A percentile compares a stretch with the other conserved stretches of the same genome.
Evolutionary conservation across 495 filamentous ascomycete species (phyloP).

Genomic region (Niebla homalea): DNA sequence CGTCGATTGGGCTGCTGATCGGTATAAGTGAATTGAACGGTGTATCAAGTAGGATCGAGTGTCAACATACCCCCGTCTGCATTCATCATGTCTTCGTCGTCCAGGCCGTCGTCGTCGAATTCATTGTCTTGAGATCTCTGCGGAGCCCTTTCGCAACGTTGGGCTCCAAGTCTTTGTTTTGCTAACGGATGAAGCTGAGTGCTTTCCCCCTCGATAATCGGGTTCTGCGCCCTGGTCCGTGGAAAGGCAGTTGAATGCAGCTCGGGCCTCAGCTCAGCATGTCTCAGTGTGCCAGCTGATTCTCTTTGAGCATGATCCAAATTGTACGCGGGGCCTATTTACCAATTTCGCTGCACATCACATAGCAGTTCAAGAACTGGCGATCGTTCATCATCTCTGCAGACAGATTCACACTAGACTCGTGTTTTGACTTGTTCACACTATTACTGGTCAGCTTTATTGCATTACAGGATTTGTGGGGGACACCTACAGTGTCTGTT

Average conservation of each 20-base stretch:
- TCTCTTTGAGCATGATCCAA: not conserved
- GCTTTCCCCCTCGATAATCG: not conserved
- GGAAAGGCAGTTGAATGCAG: conserved; percentile 46
- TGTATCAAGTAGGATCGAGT: conserved; percentile 1
- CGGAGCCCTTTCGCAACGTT: conserved; percentile 3
- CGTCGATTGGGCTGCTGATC: not conserved
- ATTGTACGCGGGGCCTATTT: not conserved
- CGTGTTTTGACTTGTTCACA: conserved; percentile 49
- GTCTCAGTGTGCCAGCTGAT: conserved; percentile 62
- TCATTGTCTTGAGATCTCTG: conserved; percentile 23
- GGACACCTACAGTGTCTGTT: conserved; percentile 48
- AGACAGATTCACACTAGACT: conserved; percentile 9
- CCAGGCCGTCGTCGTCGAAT: conserved; percentile 43
- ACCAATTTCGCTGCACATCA: conserved; percentile 84
- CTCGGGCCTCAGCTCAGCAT: conserved; percentile 46
- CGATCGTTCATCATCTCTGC: conserved; percentile 14
- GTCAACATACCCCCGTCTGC: conserved; percentile 18
- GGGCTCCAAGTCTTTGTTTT: conserved; percentile 1
- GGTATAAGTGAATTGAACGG: conserved; percentile 7
- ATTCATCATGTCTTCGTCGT: conserved; percentile 41
- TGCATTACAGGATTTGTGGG: not conserved
- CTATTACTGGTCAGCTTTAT: conserved; percentile 27
- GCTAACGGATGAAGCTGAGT: conserved; percentile 3
- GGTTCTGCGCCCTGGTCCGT: not conserved
- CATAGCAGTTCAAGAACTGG: conserved; percentile 54